Evolutionary conservation across 768 basidiomycete genomes (phyloP), one percentile per base, ranked within the genome.

Genomic region (Rhodosporidiobolus sp.): DNA sequence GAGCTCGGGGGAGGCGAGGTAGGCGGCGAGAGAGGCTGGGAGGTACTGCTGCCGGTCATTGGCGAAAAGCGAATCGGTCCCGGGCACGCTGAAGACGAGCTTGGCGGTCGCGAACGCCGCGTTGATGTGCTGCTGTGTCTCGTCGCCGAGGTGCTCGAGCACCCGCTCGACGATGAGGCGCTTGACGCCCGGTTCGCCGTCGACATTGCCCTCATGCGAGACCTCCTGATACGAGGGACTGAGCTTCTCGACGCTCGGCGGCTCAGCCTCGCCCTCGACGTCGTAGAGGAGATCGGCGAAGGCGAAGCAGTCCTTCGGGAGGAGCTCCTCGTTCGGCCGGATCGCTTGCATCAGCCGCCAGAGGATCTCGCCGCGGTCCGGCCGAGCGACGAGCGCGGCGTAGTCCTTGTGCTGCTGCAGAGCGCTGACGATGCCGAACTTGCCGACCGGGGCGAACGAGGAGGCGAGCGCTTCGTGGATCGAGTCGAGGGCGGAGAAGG

Each of bases 231-330:
- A 32, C 26, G 46, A 20, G 9, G 12, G 1, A 26, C 32, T 46
- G 34, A 55, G 56, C 20, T 73, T 65, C 9, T 64, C 57, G 26
- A 76, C 43, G 5, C 34, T 35, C 0, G 69, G 75, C 16, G 58
- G 3, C 26, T 67, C 57, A 38, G 54, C 50, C 9, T 49, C 46
- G 46, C 71, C 75, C 3, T 45, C 50, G n/a, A 35, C 20, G 6
- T 64, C 38, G 63, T 60, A 73, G n/a, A 73, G 57, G 8, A 76
- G 49, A 22, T 73, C 62, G 35, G 71, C 71, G 52, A 76, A 72
- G 1, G 75, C 75, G 58, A 67, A 28, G 22, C 64, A 30, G 12
- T 70, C 71, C 3, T 50, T 9, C 32, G 34, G 5, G 4, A 20
- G 22, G 20, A n/a, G 10, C 28, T 2, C 10, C 22, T 38, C n/a